These are phyloP conservation scores for Candida schatavii DNA, from an alignment of 805 yeast species.

Conservation along the genomic window DNA sequence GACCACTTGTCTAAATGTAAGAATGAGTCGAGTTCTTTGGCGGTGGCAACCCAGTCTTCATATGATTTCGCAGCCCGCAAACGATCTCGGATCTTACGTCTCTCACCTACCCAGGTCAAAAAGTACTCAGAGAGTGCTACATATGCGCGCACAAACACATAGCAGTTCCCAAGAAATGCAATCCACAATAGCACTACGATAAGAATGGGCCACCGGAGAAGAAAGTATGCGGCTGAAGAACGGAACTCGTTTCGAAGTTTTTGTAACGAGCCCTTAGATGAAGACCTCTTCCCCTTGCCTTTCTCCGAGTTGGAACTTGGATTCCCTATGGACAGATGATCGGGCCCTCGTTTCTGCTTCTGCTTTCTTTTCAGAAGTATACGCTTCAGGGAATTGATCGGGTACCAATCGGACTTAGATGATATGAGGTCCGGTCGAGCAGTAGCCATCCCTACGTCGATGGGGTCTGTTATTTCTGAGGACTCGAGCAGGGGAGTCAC, in stretches of 20 bases:
- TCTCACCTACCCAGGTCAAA: constrained; percentile 59
- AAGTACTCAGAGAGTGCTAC: constrained; percentile 62
- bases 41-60: constrained; percentile 61
- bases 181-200: constrained; percentile 55
- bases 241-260: constrained; percentile 36
- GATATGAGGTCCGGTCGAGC: constrained; percentile 18
- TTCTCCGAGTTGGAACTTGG: neutral
- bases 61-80: constrained; percentile 51
- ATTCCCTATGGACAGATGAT: too few relatives aligned
- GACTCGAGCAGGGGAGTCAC: neutral
- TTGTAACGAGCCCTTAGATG: neutral
- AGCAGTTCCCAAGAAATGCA: constrained; percentile 43
- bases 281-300: too few relatives aligned
- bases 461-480: neutral
- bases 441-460: neutral
- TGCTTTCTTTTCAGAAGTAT: neutral
- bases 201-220: constrained; percentile 68
- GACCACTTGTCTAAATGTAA: constrained; percentile 67
- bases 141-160: constrained; percentile 52
- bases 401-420: constrained; percentile 29
- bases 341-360: neutral
- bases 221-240: constrained; percentile 26
- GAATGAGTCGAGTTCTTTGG: constrained; percentile 53
- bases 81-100: constrained; percentile 47
- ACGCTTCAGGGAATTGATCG: constrained; percentile 2